phyloP scores from a whole-genome alignment of 2,329 filamentous ascomycete genomes.

The Coccinonectria pachysandricola region DNA sequence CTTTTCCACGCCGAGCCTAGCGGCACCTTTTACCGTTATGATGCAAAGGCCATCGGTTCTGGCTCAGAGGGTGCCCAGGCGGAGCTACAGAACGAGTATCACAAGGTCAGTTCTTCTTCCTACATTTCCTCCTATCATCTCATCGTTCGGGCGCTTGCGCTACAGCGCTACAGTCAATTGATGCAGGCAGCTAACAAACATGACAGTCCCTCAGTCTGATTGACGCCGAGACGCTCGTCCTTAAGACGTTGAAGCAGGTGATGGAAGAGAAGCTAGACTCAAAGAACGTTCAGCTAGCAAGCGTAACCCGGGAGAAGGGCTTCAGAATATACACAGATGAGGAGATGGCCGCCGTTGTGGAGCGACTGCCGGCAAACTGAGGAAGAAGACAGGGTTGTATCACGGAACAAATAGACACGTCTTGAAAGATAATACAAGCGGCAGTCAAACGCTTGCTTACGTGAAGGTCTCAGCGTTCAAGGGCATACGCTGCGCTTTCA shows the following conservation, averaged over 20 bases:
- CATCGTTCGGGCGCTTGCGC: no score
- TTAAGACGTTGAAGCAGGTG: slow-evolving; percentile 98
- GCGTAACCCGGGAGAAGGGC: slow-evolving; percentile 93
- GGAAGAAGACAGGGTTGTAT: slow-evolving; percentile 10
- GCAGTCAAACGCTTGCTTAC: slow-evolving; percentile 1
- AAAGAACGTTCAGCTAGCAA: slow-evolving; percentile 97
- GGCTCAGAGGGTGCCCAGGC: slow-evolving; percentile 96
- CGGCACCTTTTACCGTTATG: slow-evolving; percentile 97
- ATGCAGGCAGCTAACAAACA: no score
- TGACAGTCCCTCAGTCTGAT: slow-evolving; percentile 76
- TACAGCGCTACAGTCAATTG: no score
- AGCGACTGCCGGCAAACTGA: slow-evolving; percentile 63
- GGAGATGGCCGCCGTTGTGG: slow-evolving; percentile 90
- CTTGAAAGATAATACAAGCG: slow-evolving; percentile 6
- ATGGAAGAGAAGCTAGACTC: slow-evolving; percentile 99
- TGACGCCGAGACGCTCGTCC: slow-evolving; percentile 87
- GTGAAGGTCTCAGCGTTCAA: slow-evolving; percentile 6
- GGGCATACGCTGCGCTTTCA: no score
- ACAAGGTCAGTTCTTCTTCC: slow-evolving; percentile 50
- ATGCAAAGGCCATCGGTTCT: slow-evolving; percentile 96
- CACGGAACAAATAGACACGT: slow-evolving; percentile 5
- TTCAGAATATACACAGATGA: slow-evolving; percentile 98
- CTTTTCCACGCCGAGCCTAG: slow-evolving; percentile 97
- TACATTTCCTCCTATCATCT: neutral
- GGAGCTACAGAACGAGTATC: slow-evolving; percentile 96